Conservation (phyloP, 352 stramenopile species). For the Thalassiosira livingstoniorum region DNA sequence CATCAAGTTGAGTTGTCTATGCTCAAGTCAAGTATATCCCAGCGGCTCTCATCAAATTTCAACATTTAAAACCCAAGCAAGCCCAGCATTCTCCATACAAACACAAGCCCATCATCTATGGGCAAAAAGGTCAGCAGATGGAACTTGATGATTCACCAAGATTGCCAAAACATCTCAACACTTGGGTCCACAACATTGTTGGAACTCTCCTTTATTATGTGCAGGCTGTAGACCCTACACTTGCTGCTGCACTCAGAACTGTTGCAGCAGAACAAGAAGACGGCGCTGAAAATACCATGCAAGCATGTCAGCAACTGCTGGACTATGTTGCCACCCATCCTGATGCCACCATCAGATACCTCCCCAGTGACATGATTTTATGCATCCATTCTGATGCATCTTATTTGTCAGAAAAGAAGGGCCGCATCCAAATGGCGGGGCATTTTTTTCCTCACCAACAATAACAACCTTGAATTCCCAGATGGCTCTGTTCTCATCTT, state of each 20-base stretch:
- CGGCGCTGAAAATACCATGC: not conserved
- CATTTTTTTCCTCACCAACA: constrained; percentile 23
- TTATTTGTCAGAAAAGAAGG: constrained; percentile 15
- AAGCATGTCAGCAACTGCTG: not conserved
- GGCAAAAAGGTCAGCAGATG: not conserved
- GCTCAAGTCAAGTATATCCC: constrained; percentile 1
- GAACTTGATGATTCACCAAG: not conserved
- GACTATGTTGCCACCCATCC: constrained; percentile 14
- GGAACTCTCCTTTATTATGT: constrained; percentile 12
- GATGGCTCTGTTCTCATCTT: not conserved
- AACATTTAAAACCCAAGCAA: not conserved
- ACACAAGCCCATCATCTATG: constrained; percentile 3
- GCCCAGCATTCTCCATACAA: constrained; percentile 3
- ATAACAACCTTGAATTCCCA: not conserved
- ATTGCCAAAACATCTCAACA: not conserved
- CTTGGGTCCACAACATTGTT: constrained; percentile 2
- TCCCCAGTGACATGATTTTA: constrained; percentile 25
- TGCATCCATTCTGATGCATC: constrained; percentile 15
- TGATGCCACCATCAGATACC: not conserved
- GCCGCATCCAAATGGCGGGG: constrained; percentile 7
- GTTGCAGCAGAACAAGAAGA: constrained; percentile 21
- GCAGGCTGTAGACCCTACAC: not conserved
- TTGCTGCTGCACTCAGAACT: constrained; percentile 3
- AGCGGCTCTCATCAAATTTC: not conserved
- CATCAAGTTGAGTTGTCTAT: constrained; percentile 11